Conservation (phyloP, 1,284 basidiomycete species). For the Hortiboletus rubellus region DNA sequence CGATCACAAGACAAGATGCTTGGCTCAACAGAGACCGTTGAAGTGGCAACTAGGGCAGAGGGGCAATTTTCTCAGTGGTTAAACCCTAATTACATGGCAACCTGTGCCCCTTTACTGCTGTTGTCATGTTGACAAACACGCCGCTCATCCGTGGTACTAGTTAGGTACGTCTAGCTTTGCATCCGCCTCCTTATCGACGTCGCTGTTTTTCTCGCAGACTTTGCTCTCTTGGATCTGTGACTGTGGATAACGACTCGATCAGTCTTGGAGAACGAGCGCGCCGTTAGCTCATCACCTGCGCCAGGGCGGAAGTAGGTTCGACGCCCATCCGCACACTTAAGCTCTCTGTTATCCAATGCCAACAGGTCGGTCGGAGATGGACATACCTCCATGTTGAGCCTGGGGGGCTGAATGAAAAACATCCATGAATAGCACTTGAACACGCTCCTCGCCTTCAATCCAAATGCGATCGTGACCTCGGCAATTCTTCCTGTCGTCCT, state of each 20-base stretch:
- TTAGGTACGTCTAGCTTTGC: neutral
- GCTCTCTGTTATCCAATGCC: neutral
- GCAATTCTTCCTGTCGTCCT: too few relatives aligned
- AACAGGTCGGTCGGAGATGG: neutral
- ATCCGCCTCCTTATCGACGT: constrained; percentile 5
- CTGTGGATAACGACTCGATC: neutral
- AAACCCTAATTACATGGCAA: too few relatives aligned
- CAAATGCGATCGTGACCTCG: neutral
- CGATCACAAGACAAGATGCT: too few relatives aligned
- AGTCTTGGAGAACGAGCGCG: neutral
- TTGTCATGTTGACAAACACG: too few relatives aligned
- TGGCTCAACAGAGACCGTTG: too few relatives aligned
- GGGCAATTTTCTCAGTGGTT: too few relatives aligned
- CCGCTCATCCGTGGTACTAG: constrained; percentile 3
- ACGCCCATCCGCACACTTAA: neutral
- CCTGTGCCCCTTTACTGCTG: too few relatives aligned
- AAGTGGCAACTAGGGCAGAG: too few relatives aligned
- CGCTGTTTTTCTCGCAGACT: neutral
- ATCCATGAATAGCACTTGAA: neutral
- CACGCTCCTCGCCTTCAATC: neutral
- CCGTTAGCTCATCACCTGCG: neutral
- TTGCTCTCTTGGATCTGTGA: neutral
- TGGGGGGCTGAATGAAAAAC: neutral
- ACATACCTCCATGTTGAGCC: neutral
- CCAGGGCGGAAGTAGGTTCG: neutral